Base-by-base conservation (phyloP, 345 rosid genomes). In the Acer saccharum region DNA sequence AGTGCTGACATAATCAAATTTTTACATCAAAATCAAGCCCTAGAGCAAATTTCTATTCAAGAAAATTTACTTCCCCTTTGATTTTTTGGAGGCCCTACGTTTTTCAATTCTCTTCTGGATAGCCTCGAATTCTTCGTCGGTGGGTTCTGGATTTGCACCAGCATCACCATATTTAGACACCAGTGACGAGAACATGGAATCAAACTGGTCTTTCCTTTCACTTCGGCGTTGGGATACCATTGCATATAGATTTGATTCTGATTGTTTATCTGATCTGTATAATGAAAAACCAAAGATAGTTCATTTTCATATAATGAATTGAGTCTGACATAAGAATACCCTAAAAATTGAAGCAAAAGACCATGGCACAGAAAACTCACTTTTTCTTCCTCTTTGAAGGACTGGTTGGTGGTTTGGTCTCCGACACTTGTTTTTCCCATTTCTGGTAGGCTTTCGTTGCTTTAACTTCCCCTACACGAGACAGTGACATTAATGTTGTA, bases 41-140 rank as follows among this genome's bases (percentile, higher is more conserved):
- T 10, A 10, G 3, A 12, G 66, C 71, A 25, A 72, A 27, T 12
- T 2, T 71, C 29, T 44, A 25, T 71, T 25, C 16, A 32, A 29
- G 43, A 9, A n/a, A 71, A 73, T 79, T 73, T 77, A 85, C 88
- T 85, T 88, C 58, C 79, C 23, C 67, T 82, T 90, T 2, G 85
- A 83, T 68, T 87, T 89, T 74, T 80, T 88, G 74, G 89, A 83
- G 61, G 85, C 69, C 84, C 83, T 89, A 4, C 78, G 69, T 79
- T 83, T 79, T 68, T 90, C 94, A 23, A 93, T 69, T 86, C 87
- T 93, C 81, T 81, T 90, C 88, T 80, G 84, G 10, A 94, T 88
- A 81, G 98, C 98, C 89, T 94, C 94, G 43, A 97, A 94, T 77
- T 97, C 94, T 90, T 93, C 98, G 52, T 97, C 98, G 18, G 88